Conservation (phyloP, 139 green algal species). For the Picochlorum sp. region DNA sequence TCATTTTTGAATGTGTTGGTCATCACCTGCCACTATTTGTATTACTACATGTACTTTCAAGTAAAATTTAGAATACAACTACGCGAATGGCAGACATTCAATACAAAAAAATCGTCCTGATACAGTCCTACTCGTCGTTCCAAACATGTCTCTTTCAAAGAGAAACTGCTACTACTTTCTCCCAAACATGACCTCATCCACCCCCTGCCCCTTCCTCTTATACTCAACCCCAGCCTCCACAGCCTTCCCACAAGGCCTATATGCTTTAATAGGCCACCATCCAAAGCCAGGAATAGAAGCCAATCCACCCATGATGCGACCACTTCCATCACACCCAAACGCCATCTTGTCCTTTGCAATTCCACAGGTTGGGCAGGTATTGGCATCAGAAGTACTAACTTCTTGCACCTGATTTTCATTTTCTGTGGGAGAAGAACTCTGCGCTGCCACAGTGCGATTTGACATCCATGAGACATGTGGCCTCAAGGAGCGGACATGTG, state of each 20-base stretch:
- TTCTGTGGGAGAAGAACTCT: background rate
- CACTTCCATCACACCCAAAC: slow-evolving; percentile 54
- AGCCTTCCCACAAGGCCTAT: slow-evolving; percentile 60
- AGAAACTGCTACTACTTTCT: too few relatives aligned
- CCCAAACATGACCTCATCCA: slow-evolving; percentile 75
- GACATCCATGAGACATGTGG: too few relatives aligned
- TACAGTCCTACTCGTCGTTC: background rate
- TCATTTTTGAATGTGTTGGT: background rate
- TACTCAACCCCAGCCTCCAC: slow-evolving; percentile 52
- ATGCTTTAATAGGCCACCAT: slow-evolving; percentile 87
- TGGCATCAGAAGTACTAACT: background rate
- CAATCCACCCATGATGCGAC: slow-evolving; percentile 61
- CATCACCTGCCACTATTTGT: too few relatives aligned
- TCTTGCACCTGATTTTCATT: background rate
- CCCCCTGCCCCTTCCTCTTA: slow-evolving; percentile 68
- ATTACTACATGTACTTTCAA: too few relatives aligned
- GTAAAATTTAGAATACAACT: background rate
- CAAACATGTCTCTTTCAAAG: too few relatives aligned
- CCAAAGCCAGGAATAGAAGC: slow-evolving; percentile 59
- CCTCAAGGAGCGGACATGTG: too few relatives aligned
- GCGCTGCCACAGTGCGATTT: too few relatives aligned
- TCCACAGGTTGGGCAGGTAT: slow-evolving; percentile 34
- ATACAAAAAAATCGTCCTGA: background rate
- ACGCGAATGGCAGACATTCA: background rate
- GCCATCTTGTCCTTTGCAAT: slow-evolving; percentile 18